These are phyloP conservation scores for Ramaria sp. DNA, from an alignment of 768 basidiomycete genomes.

Conservation along the genomic window DNA sequence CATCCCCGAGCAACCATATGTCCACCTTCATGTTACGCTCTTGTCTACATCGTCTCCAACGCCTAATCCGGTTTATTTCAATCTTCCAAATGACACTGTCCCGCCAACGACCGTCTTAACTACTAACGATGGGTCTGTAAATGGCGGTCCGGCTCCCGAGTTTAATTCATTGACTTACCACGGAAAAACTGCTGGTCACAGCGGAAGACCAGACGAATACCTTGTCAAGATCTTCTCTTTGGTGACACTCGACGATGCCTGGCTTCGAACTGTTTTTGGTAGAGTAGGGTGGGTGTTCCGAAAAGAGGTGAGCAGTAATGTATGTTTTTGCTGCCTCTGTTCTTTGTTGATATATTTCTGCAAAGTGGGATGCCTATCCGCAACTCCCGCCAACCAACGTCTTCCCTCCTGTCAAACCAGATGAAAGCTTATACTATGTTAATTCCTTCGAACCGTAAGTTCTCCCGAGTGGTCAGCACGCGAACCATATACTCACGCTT, in stretches of 20 bases:
- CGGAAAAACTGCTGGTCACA: constrained; percentile 34
- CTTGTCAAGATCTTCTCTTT: constrained; percentile 84
- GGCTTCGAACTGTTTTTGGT: constrained; percentile 58
- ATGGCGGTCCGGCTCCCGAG: constrained; percentile 51
- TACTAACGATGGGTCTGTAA: constrained; percentile 46
- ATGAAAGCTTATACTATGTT: constrained; percentile 76
- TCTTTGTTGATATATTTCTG: constrained; percentile 6
- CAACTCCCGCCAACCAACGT: constrained; percentile 49
- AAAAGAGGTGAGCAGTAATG: constrained; percentile 45
- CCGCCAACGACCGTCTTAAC: constrained; percentile 65
- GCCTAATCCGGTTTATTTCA: constrained; percentile 61
- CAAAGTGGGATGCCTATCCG: constrained; percentile 75
- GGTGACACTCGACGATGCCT: constrained; percentile 49
- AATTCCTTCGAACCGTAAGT: constrained; percentile 86
- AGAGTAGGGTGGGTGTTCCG: constrained; percentile 72
- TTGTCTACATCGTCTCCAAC: constrained; percentile 63
- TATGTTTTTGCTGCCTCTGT: neutral
- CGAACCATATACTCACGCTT: neutral
- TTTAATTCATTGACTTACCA: constrained; percentile 87
- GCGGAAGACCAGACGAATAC: constrained; percentile 36
- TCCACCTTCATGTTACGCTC: constrained; percentile 81
- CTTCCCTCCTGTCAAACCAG: constrained; percentile 74
- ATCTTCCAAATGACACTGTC: constrained; percentile 28
- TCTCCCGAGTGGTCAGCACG: neutral
- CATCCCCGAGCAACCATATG: constrained; percentile 65